phyloP scores from a whole-genome alignment of 2,329 filamentous ascomycete species.

The Anisogramma anomala region DNA sequence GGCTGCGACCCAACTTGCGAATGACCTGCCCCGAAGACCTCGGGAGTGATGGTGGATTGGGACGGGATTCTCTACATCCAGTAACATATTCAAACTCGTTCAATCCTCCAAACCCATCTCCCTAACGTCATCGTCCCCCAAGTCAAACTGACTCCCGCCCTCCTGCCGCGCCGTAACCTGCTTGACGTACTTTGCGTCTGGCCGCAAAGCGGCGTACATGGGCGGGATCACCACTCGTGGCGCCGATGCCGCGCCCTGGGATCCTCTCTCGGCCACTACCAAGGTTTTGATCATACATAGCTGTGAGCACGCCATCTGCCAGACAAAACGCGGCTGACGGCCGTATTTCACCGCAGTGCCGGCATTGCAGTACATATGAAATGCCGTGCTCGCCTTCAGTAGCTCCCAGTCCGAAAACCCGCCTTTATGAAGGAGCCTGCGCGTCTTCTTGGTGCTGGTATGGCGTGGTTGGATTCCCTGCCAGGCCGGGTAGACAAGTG shows the following conservation, averaged over 20 bases:
- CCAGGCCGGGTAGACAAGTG: constrained; percentile 30
- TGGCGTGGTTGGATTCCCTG: constrained; percentile 28
- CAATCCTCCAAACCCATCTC: constrained; percentile 8
- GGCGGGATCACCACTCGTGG: constrained; percentile 24
- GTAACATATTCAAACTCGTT: not conserved
- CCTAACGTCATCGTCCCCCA: constrained; percentile 11
- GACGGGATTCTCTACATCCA: too few relatives aligned
- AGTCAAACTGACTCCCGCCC: constrained; percentile 4
- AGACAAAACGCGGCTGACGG: constrained; percentile 25
- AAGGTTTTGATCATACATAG: constrained; percentile 36
- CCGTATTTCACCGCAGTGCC: constrained; percentile 12
- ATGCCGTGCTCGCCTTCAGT: constrained; percentile 39
- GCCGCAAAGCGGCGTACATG: constrained; percentile 27
- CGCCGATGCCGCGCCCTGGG: constrained; percentile 14
- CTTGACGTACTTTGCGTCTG: constrained; percentile 22
- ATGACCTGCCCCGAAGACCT: too few relatives aligned
- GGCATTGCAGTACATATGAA: constrained; percentile 25
- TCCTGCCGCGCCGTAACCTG: constrained; percentile 14
- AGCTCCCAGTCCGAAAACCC: constrained; percentile 33
- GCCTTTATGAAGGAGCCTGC: constrained; percentile 20
- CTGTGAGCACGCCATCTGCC: constrained; percentile 38
- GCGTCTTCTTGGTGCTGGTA: constrained; percentile 19
- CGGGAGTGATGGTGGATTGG: too few relatives aligned
- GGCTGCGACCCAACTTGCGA: too few relatives aligned
- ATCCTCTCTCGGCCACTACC: constrained; percentile 6